Evolutionary conservation across 2,329 filamentous ascomycete genomes (phyloP).

Genomic region (Fusarium heterosporum): DNA sequence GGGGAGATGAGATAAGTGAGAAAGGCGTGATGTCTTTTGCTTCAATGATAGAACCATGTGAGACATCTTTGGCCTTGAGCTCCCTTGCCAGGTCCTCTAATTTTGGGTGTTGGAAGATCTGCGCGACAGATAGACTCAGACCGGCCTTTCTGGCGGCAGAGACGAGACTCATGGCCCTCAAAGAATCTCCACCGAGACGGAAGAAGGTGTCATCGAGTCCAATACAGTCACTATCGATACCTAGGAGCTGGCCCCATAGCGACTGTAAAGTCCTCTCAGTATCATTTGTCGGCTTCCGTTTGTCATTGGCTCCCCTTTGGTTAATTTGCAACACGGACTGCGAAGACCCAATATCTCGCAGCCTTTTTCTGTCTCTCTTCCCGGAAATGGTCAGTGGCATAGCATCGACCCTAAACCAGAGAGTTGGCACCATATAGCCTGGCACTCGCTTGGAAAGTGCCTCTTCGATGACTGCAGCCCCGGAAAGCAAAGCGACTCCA

Average conservation of each 20-base stretch:
- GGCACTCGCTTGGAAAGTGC: not conserved
- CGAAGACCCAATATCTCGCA: conserved; percentile 4
- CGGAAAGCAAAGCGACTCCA: not conserved
- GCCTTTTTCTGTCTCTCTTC: conserved; percentile 10
- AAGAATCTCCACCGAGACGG: conserved; percentile 25
- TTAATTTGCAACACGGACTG: not conserved
- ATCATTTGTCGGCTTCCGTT: not conserved
- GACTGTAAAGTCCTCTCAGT: not conserved
- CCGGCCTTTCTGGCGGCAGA: conserved; percentile 8
- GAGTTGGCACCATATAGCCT: conserved; percentile 11
- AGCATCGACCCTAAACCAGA: conserved; percentile 1
- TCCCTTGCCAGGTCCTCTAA: conserved; percentile 11
- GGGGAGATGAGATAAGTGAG: not conserved
- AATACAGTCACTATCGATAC: conserved; percentile 1
- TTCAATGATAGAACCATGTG: not conserved
- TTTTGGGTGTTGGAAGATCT: conserved; percentile 15
- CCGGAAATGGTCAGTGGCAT: conserved; percentile 12
- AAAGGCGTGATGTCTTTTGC: not conserved
- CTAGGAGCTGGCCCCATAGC: conserved; percentile 6
- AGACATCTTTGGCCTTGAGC: not conserved
- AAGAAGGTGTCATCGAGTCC: conserved; percentile 26
- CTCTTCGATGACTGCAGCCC: not conserved
- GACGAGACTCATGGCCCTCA: conserved; percentile 20
- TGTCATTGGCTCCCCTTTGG: not conserved
- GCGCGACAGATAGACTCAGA: not conserved